phyloP scores from a whole-genome alignment of 495 filamentous ascomycete genomes.

The Xylaria telfairii region DNA sequence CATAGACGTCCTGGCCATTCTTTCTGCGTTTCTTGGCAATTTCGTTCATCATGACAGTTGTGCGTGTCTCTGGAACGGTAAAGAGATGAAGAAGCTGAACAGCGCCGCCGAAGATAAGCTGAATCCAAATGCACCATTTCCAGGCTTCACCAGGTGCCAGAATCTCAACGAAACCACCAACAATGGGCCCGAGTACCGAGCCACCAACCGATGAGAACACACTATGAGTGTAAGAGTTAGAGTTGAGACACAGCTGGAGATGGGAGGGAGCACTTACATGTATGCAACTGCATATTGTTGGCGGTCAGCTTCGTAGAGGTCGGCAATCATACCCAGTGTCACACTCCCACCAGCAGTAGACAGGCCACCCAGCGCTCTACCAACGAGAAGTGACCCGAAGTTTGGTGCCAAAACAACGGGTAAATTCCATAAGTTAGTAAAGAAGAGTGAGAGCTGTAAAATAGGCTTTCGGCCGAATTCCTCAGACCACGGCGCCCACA shows the following conservation, averaged over 20 bases:
- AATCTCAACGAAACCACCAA: constrained; percentile 78
- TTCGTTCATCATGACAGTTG: constrained; percentile 69
- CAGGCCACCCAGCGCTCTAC: constrained; percentile 71
- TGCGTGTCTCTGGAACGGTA: constrained; percentile 71
- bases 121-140: constrained; percentile 84
- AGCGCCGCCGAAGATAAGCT: constrained; percentile 74
- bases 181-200: constrained; percentile 76
- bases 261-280: constrained; percentile 34
- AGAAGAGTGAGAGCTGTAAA: constrained; percentile 70
- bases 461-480: constrained; percentile 77
- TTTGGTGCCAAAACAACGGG: constrained; percentile 75
- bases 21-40: constrained; percentile 69
- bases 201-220: constrained; percentile 80
- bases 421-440: constrained; percentile 80
- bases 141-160: constrained; percentile 53
- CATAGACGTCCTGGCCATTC: constrained; percentile 62
- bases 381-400: constrained; percentile 69
- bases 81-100: constrained; percentile 73
- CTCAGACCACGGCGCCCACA: constrained; percentile 85
- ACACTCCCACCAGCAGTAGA: constrained; percentile 80
- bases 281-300: constrained; percentile 79
- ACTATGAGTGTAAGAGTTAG: constrained; percentile 39
- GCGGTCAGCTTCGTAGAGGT: constrained; percentile 76
- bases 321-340: constrained; percentile 82
- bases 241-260: neutral